Percentiles rank a stretch among this genome's conserved stretches.
Conservation (phyloP, 2,329 filamentous ascomycete species). For the Aspergillus versicolor region DNA sequence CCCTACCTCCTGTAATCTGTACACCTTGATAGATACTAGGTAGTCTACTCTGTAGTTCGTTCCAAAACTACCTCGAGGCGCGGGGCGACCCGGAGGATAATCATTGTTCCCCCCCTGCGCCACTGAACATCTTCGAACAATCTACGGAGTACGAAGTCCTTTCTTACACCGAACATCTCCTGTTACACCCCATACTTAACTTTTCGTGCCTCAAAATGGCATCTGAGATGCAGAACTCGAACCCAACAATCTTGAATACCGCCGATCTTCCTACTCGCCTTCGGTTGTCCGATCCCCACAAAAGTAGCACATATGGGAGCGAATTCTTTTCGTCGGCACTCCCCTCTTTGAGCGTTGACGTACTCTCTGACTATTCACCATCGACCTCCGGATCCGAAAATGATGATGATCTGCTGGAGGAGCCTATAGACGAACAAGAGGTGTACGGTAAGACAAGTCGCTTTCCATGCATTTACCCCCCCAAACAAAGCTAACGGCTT, state of each 20-base stretch:
- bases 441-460: constrained; percentile 70
- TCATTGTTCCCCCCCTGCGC: not conserved
- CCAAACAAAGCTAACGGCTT: not conserved
- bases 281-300: constrained; percentile 42
- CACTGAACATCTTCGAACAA: not conserved
- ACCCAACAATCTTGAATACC: constrained; percentile 86
- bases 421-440: constrained; percentile 95
- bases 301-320: constrained; percentile 32
- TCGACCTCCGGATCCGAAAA: constrained; percentile 38
- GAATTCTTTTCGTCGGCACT: constrained; percentile 55
- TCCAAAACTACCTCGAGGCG: not conserved
- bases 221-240: constrained; percentile 55
- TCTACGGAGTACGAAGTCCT: not conserved
- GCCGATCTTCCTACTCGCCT: constrained; percentile 84
- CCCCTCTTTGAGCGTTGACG: constrained; percentile 47
- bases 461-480: not conserved
- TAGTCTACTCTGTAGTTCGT: not conserved
- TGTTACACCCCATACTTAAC: no score
- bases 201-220: constrained; percentile 25
- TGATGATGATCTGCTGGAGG: constrained; percentile 64
- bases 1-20: not conserved
- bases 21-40: no score
- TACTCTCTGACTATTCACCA: constrained; percentile 34
- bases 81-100: constrained; percentile 1
- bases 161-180: no score